These are phyloP conservation scores for Selenicereus undatus DNA, from an alignment of 148 eudicot species.

Conservation along the genomic window DNA sequence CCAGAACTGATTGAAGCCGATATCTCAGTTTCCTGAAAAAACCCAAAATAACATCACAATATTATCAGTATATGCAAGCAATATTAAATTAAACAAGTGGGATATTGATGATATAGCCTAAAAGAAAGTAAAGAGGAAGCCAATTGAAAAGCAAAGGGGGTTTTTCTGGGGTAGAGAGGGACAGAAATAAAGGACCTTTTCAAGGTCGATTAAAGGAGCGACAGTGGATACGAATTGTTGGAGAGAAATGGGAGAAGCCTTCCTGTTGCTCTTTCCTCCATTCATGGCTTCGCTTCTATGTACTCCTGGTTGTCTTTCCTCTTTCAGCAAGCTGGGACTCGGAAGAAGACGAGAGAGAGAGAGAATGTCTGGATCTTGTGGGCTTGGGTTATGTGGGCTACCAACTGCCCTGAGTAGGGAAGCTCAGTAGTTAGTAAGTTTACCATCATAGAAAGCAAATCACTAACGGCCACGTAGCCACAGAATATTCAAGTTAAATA, in stretches of 20 bases:
- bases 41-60: not conserved
- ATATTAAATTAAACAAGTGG: not conserved
- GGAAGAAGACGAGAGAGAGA: not conserved
- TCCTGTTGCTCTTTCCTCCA: conserved; percentile 40
- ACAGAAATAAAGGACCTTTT: conserved; percentile 50
- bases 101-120: not conserved
- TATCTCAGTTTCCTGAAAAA: conserved; percentile 80
- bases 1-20: conserved; percentile 62
- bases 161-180: not conserved
- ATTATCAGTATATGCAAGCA: not conserved
- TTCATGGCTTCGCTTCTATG: conserved; percentile 29
- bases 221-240: conserved; percentile 76
- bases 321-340: not conserved
- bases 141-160: not conserved
- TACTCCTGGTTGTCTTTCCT: not conserved
- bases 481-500: no score
- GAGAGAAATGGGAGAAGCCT: conserved; percentile 42
- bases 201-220: conserved; percentile 81
- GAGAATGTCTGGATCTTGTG: not conserved
- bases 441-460: no score
- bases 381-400: no score
- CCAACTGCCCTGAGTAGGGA: no score
- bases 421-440: no score
- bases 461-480: no score
- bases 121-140: not conserved